Base-by-base conservation (phyloP, 768 basidiomycete species). In the Leccinum truebloodii region DNA sequence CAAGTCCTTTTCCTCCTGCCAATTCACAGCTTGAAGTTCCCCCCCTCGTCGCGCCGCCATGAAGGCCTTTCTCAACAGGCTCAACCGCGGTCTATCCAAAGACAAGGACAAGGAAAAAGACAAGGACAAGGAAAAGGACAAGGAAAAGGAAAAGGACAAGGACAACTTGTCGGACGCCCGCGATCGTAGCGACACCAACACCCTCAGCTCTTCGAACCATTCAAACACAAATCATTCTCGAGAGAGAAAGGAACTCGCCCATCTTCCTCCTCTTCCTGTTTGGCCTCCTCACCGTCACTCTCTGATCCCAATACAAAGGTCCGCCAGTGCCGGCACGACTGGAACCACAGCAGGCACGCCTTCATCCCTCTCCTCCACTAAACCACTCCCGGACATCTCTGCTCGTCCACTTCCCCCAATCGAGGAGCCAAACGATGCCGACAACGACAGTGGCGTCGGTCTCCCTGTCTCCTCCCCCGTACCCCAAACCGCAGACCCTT, bases 51-150 rank as follows among this genome's bases (percentile, higher is more conserved):
- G 57, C 57, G 58, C 50, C 53, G 62, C 74, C 73, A 94, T 94
- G 91, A 93, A 92, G 82, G 91, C 92, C 49, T 88, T 93, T 67
- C 84, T 93, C 75, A 83, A 83, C 71, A 85, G 90, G 70, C 78
- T 93, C 67, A 90, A 90, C 67, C 83, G 84, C 58, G 82, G 79
- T 60, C 82, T 79, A 65, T 75, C 80, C 69, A 89, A 75, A 8
- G 71, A 71, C 9, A 69, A 39, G 5, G 69, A 72, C 2, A 66
- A 18, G 14, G 71, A 50, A 7, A 49, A 24, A 9, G 48, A 49
- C 22, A 49, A 49, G 32, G 52, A 68, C 1, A 74, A 52, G 35
- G 69, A 70, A 24, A 69, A 46, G 6, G 46, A 48, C 5, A 49
- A 49, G 32, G 52, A 68, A 2, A 74, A 52, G 35, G 69, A 70